phyloP scores from a whole-genome alignment of 257 asterid species.

The Solanum infundibuliforme region DNA sequence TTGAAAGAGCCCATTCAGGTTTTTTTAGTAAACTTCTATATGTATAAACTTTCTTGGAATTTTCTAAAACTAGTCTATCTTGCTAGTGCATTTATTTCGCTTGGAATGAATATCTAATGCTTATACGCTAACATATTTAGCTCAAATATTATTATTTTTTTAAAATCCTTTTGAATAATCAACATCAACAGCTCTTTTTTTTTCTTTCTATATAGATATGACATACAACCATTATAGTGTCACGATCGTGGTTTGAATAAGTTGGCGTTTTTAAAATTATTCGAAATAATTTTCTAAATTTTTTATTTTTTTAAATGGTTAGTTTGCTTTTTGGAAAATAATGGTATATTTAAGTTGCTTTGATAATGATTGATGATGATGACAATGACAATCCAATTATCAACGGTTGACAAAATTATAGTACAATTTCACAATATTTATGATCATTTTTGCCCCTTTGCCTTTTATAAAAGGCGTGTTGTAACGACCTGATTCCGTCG shows the following conservation, averaged over 20 bases:
- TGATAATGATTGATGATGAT: background rate
- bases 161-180: background rate
- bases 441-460: background rate
- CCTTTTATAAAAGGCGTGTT: background rate
- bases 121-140: background rate
- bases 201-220: background rate
- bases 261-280: background rate
- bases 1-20: background rate
- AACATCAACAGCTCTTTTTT: background rate
- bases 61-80: background rate
- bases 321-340: background rate
- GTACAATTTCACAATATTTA: background rate
- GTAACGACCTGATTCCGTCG: too few species aligned
- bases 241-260: background rate
- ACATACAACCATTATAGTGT: background rate
- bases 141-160: background rate
- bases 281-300: background rate
- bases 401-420: background rate
- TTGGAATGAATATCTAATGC: background rate
- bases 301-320: background rate
- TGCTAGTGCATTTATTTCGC: background rate
- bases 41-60: background rate
- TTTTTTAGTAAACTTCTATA: background rate
- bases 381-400: background rate
- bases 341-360: background rate